Conservation (phyloP, 208 protist species). For the Trypanosoma congolense region DNA sequence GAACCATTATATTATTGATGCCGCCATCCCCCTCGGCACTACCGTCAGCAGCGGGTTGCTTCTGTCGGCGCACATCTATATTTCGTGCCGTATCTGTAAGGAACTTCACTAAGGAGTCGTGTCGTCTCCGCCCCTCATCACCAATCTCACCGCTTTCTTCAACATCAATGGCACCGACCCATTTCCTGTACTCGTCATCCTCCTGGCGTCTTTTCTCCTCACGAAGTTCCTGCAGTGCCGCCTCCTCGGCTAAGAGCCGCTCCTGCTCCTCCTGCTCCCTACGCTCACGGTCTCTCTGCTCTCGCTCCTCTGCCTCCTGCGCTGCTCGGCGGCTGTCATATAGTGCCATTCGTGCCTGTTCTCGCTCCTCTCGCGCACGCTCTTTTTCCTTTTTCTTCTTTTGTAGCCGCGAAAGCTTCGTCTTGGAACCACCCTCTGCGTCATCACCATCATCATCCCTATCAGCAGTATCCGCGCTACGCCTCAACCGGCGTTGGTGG, state of each 20-base stretch:
- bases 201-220: constrained; percentile 47
- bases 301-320: constrained; percentile 5
- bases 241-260: constrained; percentile 30
- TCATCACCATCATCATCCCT: constrained; percentile 3
- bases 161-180: constrained; percentile 53
- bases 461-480: neutral
- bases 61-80: constrained; percentile 22
- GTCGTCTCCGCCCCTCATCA: constrained; percentile 35
- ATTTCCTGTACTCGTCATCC: constrained; percentile 64
- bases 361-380: constrained; percentile 45
- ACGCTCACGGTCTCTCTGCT: constrained; percentile 21
- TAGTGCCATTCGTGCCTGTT: constrained; percentile 21
- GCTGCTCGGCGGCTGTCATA: constrained; percentile 27
- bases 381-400: constrained; percentile 59
- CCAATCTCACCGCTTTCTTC: constrained; percentile 67
- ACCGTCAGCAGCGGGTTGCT: neutral
- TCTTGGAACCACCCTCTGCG: constrained; percentile 13
- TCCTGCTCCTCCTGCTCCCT: constrained; percentile 40
- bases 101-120: constrained; percentile 26
- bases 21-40: constrained; percentile 2
- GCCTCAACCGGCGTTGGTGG: neutral
- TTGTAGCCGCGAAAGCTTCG: constrained; percentile 47
- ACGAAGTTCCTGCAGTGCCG: constrained; percentile 52
- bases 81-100: constrained; percentile 26
- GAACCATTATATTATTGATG: constrained; percentile 41